Evolutionary conservation across 805 yeast genomes (phyloP), one percentile per base, ranked within the genome.

Genomic region (Yamadazyma ubonensis): DNA sequence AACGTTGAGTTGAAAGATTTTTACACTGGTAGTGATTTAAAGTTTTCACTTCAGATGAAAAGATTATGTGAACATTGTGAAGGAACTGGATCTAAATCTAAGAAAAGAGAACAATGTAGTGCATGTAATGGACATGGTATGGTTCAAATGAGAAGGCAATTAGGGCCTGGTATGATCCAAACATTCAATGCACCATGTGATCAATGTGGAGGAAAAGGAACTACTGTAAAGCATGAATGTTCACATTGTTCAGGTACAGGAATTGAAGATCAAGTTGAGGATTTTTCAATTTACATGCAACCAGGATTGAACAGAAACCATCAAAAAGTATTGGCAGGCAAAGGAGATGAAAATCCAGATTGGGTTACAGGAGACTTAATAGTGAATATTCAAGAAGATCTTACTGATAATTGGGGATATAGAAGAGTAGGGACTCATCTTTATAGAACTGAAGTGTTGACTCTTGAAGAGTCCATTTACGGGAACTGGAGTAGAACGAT

Each of bases 101-200:
- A 91, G 9, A 61, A 79, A 51, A 71, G 70, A 7, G 82, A 80
- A 39, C 61, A 58, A 23, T 93, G 99, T 70, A 48, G 60, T 0
- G 65, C 64, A 36, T 93, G 99, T 68, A 59, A 70, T 9, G 99
- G 99, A 4, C 63, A 65, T 18, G 99, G 99, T 19, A 70, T 82
- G 16, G 61, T 76, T 27, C 57, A 81, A 6, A 75, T 82, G 40
- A 73, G 78, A 36, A 71, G 83, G 43, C 95, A 90, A 58, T 63
- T 91, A 49, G 97, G 87, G 0, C 95, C 95, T 4, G 90, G 90
- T 6, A 86, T 93, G 88, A 67, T 86, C 45, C 98, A 93, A 62
- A 85, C 82, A 45, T 73, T 90, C 51, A 91, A 86, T 58, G 75
- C 80, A 31, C 71, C 73, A 3, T 93, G 99, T 73, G 88, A 84